Base-by-base conservation (phyloP, 129 eudicot species). In the Rutidosis leptorrhynchoides region DNA sequence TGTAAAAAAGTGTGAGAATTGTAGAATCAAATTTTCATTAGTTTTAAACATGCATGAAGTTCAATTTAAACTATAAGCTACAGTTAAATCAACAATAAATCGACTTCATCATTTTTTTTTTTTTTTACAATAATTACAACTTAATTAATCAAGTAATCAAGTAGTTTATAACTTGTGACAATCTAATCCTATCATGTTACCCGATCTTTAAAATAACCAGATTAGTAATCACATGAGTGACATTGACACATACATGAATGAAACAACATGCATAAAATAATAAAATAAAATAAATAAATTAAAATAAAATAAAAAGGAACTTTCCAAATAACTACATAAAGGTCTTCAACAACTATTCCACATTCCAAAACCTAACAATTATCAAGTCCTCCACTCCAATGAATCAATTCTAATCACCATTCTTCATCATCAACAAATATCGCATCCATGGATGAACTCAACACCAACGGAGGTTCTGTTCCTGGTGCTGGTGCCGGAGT, bases 361-460 rank as follows among this genome's bases (percentile, higher is more conserved):
- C 46, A 37, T 72, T 64, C 53, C 71, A 35, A 70, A 58, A 26
- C 58, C 48, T 26, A 69, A 26, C 43, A 51, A 37, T 49, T 32
- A 51, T 55, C 29, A 51, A 62, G 23, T 0, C 17, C 3, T 62
- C 26, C 17, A 19, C 26, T 10, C 52, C 54, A 35, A 42, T 53
- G 64, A 40, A 25, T 16, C 17, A 42, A 27, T 3, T 17, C 6
- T 48, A 30, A 32, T 51, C 24, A 14, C 45, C 1, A 56, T 56
- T 40, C 59, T 55, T 46, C 43, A 14, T 40, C 46, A 48, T 28
- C 29, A 2, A 45, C 53, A 4, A 42, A 32, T 0, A 49, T 53
- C 19, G 62, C 73, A 20, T 19, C 67, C 67, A 74, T 74, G 78
- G 78, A 74, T 46, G 73, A 74, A 65, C 78, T 65, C 68, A 71